Conservation (phyloP, 1,284 basidiomycete species). For the Trametes versicolor region DNA sequence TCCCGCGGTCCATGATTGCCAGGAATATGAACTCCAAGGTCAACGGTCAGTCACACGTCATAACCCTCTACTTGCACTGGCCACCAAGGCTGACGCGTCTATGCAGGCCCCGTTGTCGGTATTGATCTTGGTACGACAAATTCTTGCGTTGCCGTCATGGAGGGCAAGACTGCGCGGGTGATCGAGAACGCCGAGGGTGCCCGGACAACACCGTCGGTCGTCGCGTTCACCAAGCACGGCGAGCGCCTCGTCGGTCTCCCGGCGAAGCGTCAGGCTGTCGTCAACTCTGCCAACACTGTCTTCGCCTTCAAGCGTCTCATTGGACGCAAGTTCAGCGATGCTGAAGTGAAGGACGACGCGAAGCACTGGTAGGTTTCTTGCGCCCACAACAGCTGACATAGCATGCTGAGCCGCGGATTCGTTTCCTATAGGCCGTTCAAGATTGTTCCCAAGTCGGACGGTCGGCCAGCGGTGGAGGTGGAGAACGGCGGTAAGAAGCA, state of each 20-base stretch:
- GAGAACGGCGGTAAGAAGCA: slow-evolving; percentile 79
- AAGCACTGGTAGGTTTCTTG: slow-evolving; percentile 58
- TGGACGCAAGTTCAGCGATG: slow-evolving; percentile 93
- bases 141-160: slow-evolving; percentile 96
- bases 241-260: slow-evolving; percentile 96
- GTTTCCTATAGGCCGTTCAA: slow-evolving; percentile 75
- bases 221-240: slow-evolving; percentile 97
- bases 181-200: slow-evolving; percentile 99
- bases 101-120: slow-evolving; percentile 74
- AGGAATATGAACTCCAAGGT: slow-evolving; percentile 89
- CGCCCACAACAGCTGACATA: neutral
- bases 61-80: neutral
- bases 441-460: slow-evolving; percentile 77
- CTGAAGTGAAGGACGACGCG: slow-evolving; percentile 93
- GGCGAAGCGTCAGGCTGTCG: slow-evolving; percentile 97
- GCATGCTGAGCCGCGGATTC: neutral
- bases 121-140: slow-evolving; percentile 91
- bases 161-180: slow-evolving; percentile 93
- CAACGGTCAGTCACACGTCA: slow-evolving; percentile 59
- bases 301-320: slow-evolving; percentile 98
- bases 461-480: slow-evolving; percentile 81
- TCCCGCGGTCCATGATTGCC: slow-evolving; percentile 76
- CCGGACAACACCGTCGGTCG: slow-evolving; percentile 97
- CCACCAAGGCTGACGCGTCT: neutral
- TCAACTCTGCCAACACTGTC: slow-evolving; percentile 95